Conservation (phyloP, 2,329 filamentous ascomycete species). For the Clonostachys chloroleuca region DNA sequence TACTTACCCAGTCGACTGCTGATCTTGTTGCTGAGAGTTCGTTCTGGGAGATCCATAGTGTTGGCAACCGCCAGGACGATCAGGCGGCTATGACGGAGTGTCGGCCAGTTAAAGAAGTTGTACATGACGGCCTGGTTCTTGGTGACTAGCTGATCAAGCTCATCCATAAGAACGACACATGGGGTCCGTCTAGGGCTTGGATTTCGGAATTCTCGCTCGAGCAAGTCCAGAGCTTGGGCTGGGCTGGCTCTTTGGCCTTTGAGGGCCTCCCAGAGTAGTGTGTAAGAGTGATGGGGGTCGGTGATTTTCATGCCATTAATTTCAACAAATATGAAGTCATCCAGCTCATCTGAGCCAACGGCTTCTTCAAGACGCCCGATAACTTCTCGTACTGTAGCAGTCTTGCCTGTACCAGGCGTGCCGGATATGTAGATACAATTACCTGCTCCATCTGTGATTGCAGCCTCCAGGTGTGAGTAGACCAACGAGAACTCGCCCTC, state of each 20-base stretch:
- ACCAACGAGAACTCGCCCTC: slow-evolving; percentile 89
- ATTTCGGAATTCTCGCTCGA: slow-evolving; percentile 89
- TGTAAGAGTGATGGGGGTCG: slow-evolving; percentile 94
- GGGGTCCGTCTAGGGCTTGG: slow-evolving; percentile 88
- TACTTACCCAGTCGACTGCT: slow-evolving; percentile 70
- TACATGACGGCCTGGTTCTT: slow-evolving; percentile 99
- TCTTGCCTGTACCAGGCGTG: slow-evolving; percentile 97
- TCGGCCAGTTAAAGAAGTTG: slow-evolving; percentile 99
- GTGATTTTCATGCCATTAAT: slow-evolving; percentile 99
- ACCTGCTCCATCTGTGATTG: slow-evolving; percentile 88
- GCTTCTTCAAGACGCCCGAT: slow-evolving; percentile 84
- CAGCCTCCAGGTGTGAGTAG: slow-evolving; percentile 88
- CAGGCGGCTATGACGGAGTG: slow-evolving; percentile 81
- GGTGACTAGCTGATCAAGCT: slow-evolving; percentile 94
- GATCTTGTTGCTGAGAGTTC: slow-evolving; percentile 97
- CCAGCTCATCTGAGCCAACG: slow-evolving; percentile 83
- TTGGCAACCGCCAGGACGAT: slow-evolving; percentile 98
- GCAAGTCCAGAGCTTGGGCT: slow-evolving; percentile 81
- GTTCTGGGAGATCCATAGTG: slow-evolving; percentile 96
- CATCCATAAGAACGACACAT: slow-evolving; percentile 97
- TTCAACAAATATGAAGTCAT: slow-evolving; percentile 98
- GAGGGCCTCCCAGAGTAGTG: slow-evolving; percentile 90
- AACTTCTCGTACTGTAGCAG: slow-evolving; percentile 93
- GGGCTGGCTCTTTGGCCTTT: slow-evolving; percentile 91
- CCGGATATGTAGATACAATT: slow-evolving; percentile 99